Evolutionary conservation across 371 early-diverging fungal genomes (phyloP), one percentile per base, ranked within the genome.

Genomic region (Rhizopus microsporus): DNA sequence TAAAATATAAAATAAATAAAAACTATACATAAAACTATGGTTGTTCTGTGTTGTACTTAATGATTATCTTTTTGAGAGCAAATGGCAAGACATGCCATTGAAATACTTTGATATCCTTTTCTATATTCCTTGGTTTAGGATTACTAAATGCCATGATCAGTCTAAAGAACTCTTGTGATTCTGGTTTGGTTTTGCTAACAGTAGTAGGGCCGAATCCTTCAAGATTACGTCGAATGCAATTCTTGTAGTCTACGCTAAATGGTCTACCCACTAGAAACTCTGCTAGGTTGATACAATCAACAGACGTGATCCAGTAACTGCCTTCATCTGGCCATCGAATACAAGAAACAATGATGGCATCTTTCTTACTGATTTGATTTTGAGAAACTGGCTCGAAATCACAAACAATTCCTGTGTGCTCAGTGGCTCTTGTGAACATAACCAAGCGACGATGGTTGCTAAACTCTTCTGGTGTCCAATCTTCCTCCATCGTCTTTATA

Each of bases 81-180:
- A 76, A 74, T 1, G 85, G 81, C 12, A 90, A 66, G 0, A 83
- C 77, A 54, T 78, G 75, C 92, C 92, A 91, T 12, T 80, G 80
- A 68, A 89, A 91, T 0, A 89, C 90, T 61, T 90, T 90, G 75
- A 91, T 85, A 48, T 91, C 90, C 68, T 92, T 92, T 64, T 91
- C 91, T 54, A 91, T 90, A 61, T 91, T 89, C n/a, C 93, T 67
- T 30, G 93, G 93, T 72, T 86, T 87, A 42, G 93, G 91, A 58
- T 84, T 81, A 0, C 84, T 82, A 60, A 88, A 91, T 5, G 82
- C 71, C 93, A 92, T 92, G 63, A 92, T 83, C 43, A 82, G 67
- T 63, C 85, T 86, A 75, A 88, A 92, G 57, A 92, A 88, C 8
- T 82, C 86, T 12, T 81, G 77, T 12, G 80, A 83, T n/a, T 86